Conservation (phyloP, 2,329 filamentous ascomycete genomes). For the Penicillium rolfsii region DNA sequence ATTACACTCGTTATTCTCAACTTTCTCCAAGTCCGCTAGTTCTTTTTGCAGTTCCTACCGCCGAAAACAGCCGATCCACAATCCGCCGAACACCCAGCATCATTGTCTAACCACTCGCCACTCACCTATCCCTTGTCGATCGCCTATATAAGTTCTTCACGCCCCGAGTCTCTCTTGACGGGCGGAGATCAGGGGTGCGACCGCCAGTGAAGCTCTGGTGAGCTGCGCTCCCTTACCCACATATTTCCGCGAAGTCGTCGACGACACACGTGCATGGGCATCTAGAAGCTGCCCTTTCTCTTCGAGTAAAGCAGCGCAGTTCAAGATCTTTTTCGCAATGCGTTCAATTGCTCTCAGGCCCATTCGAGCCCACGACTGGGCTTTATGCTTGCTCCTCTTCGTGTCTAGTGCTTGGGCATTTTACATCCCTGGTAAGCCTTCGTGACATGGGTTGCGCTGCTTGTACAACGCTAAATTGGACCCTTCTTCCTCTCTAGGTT, state of each 20-base stretch:
- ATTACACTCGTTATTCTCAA: conserved; percentile 33
- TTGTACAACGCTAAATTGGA: conserved; percentile 15
- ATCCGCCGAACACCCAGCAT: conserved; percentile 13
- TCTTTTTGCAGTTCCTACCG: neutral
- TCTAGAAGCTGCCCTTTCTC: conserved; percentile 15
- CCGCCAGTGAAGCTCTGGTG: neutral
- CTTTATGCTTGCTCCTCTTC: conserved; percentile 23
- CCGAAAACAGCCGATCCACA: neutral
- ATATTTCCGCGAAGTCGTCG: neutral
- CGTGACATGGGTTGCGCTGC: neutral
- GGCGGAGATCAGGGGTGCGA: neutral
- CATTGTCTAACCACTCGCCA: conserved; percentile 10
- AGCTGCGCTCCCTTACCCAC: conserved; percentile 1
- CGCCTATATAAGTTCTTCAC: conserved; percentile 10
- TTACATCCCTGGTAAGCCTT: conserved; percentile 76
- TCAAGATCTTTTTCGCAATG: conserved; percentile 9
- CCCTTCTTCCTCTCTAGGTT: conserved; percentile 58
- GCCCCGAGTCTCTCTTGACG: neutral
- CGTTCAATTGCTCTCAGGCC: conserved; percentile 23
- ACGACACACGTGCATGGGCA: conserved; percentile 16
- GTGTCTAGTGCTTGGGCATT: conserved; percentile 66
- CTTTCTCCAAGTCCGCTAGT: neutral
- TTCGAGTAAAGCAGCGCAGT: conserved; percentile 13
- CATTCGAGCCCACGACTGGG: conserved; percentile 26
- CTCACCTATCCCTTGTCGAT: conserved; percentile 10